phyloP scores from a whole-genome alignment of 345 rosid genomes.

The Bretschneidera sinensis region DNA sequence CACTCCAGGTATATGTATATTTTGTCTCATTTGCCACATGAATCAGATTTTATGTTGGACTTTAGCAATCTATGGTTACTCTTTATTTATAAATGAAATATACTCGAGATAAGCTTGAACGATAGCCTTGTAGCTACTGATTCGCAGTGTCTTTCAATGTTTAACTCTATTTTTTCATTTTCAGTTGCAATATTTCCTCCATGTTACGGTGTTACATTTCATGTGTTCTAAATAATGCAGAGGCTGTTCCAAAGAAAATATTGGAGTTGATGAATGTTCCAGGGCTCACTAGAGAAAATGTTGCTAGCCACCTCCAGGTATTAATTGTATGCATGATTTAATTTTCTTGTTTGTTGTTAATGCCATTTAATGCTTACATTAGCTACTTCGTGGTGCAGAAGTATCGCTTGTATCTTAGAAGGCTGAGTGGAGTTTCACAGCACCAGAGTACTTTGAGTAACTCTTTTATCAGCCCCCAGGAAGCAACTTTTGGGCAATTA shows the following conservation, averaged over 20 bases:
- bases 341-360: not conserved
- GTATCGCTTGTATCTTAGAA: conserved; percentile 87
- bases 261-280: conserved; percentile 92
- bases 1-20: too few species aligned
- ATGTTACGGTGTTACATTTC: conserved; percentile 8
- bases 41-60: not conserved
- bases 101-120: too few species aligned
- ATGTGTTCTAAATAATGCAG: conserved; percentile 34
- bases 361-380: not conserved
- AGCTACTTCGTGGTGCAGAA: conserved; percentile 43
- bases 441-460: conserved; percentile 47
- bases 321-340: not conserved
- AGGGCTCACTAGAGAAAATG: conserved; percentile 81
- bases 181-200: not conserved
- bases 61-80: too few species aligned
- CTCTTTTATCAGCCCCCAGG: conserved; percentile 63
- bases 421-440: conserved; percentile 84
- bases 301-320: conserved; percentile 98
- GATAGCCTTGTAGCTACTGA: not conserved
- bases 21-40: not conserved
- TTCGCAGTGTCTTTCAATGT: not conserved
- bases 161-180: conserved; percentile 2
- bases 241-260: conserved; percentile 95
- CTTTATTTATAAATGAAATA: too few species aligned
- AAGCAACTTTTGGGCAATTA: conserved; percentile 47